These are phyloP conservation scores for Rhizoctonia solani DNA, from an alignment of 1,284 basidiomycete species.

Conservation along the genomic window DNA sequence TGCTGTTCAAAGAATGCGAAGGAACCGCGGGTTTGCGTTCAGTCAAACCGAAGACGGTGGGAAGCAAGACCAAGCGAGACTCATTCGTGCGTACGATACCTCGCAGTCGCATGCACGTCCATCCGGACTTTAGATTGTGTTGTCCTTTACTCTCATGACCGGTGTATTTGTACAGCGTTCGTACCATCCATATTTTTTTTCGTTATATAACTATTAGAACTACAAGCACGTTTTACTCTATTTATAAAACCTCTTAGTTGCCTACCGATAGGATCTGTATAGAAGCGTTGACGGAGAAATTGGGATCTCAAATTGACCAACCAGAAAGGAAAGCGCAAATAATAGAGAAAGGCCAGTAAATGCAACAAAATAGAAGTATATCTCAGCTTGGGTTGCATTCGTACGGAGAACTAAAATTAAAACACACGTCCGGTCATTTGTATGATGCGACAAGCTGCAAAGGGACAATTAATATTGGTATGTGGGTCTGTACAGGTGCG, in stretches of 20 bases:
- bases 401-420: no score
- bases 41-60: slow-evolving; percentile 87
- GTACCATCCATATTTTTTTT: not conserved
- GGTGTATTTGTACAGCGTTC: slow-evolving; percentile 6
- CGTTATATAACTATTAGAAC: not conserved
- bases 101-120: slow-evolving; percentile 71
- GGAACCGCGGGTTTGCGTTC: slow-evolving; percentile 94
- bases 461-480: no score
- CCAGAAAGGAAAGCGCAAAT: no score
- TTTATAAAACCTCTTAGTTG: not conserved
- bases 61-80: slow-evolving; percentile 80
- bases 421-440: no score
- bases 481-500: no score
- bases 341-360: no score
- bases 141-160: not conserved
- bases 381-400: no score
- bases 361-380: no score
- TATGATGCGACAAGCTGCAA: no score
- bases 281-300: no score
- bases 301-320: no score
- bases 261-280: no score
- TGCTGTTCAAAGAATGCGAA: slow-evolving; percentile 91
- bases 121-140: slow-evolving; percentile 52
- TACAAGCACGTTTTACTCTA: not conserved
- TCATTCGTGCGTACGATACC: slow-evolving; percentile 91